Evolutionary conservation across 371 early-diverging fungal species (phyloP), one percentile per base, ranked within the genome.

Genomic region (Mucor lusitanicus): DNA sequence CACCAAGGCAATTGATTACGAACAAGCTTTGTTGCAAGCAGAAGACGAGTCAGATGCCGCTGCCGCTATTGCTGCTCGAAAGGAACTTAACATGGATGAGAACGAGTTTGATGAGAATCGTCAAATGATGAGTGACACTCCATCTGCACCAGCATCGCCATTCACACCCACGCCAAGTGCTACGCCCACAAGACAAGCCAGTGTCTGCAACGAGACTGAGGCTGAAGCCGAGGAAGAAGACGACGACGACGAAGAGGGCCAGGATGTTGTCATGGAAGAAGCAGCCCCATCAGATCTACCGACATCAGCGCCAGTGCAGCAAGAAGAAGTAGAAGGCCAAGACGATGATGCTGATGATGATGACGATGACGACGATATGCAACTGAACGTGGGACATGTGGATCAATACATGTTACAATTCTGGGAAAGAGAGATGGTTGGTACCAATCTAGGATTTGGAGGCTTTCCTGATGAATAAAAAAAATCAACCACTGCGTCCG

Each of bases 341-440:
- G 70, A 61, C 33, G 78, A 72, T 0, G 65, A 65, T 4, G 74
- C 13, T 8, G 63, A 61, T 23, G 70, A 61, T 28, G 78, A 73
- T 0, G 65, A 65, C 3, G 74, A 73, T 5, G 78, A 79, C 19
- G 67, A 59, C 12, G 74, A 73, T 35, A 74, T 80, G 74, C 75
- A 80, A 50, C 58, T 78, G 9, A 76, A 82, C 32, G 75, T 86
- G 30, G 89, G 87, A 17, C 89, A 89, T 70, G 87, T 91, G 39
- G 92, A 91, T 65, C 85, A 89, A 67, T 91, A 90, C 66, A 90
- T 90, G 87, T 77, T 90, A 21, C 86, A 87, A 30, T 86, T 87
- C 53, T 82, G 84, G 79, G 88, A 90, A 60, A 68, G 82, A 32
- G 86, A 89, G 64, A 69, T 78, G 69, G 74, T 85, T 80, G 88